Conservation (phyloP, 2,329 filamentous ascomycete species). For the Raffaelea ambrosiae region DNA sequence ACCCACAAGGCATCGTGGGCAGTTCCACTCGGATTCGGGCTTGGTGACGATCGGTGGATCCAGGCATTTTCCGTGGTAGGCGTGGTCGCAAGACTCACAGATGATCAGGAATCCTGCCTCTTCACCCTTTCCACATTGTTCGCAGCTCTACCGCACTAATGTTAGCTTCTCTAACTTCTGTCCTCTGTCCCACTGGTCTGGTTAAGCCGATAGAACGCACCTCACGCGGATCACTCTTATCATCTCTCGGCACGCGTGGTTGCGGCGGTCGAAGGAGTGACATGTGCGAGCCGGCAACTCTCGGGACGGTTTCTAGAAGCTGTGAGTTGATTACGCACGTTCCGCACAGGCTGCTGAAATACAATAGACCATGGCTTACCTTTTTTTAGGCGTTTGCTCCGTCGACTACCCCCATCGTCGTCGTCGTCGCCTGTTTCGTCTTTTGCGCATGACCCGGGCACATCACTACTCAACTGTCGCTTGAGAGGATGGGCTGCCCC, state of each 20-base stretch:
- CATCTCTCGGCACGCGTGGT: conserved; percentile 54
- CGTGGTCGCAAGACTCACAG: conserved; percentile 87
- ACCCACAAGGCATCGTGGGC: conserved; percentile 86
- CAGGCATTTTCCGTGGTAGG: conserved; percentile 79
- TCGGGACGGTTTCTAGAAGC: conserved; percentile 57
- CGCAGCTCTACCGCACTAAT: conserved; percentile 59
- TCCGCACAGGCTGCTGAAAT: no score
- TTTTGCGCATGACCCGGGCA: conserved; percentile 37
- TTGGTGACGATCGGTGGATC: conserved; percentile 73
- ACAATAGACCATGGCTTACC: no score
- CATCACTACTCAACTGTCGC: conserved; percentile 61
- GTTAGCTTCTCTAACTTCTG: background rate
- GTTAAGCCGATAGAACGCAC: conserved; percentile 14
- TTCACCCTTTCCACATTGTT: conserved; percentile 74
- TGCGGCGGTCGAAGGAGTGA: conserved; percentile 79
- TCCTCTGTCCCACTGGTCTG: background rate
- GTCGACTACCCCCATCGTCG: conserved; percentile 63
- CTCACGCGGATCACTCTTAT: conserved; percentile 35
- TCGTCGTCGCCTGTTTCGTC: conserved; percentile 41
- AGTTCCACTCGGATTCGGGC: conserved; percentile 90
- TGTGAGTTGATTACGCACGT: background rate
- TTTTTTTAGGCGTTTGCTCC: conserved; percentile 91
- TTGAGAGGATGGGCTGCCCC: conserved; percentile 59
- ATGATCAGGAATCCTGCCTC: conserved; percentile 62
- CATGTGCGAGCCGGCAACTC: conserved; percentile 95